phyloP scores from a whole-genome alignment of 192 early-diverging fungal genomes.

The Linnemannia exigua region DNA sequence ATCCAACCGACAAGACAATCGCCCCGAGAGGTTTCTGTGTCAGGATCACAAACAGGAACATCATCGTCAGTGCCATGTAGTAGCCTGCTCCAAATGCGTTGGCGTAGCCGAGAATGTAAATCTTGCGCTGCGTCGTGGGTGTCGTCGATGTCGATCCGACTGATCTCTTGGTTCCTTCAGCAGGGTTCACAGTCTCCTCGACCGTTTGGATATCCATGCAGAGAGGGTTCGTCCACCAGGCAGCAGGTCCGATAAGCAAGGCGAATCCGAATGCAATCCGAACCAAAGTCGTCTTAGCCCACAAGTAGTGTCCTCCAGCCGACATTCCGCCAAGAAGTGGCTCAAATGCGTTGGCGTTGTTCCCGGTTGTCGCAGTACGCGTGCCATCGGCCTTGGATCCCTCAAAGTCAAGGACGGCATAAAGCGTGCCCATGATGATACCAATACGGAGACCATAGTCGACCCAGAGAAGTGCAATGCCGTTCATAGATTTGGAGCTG shows the following conservation, averaged over 20 bases:
- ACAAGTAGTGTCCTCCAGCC: conserved; percentile 37
- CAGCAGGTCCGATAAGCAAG: conserved; percentile 62
- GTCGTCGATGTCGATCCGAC: background rate
- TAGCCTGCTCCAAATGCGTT: conserved; percentile 81
- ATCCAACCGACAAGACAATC: conserved; percentile 64
- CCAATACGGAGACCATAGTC: conserved; percentile 67
- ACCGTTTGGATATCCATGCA: conserved; percentile 64
- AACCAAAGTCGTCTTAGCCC: conserved; percentile 63
- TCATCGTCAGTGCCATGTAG: conserved; percentile 69
- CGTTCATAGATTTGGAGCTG: conserved; percentile 66
- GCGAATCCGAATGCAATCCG: conserved; percentile 70
- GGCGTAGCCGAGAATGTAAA: conserved; percentile 69
- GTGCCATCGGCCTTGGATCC: conserved; percentile 32
- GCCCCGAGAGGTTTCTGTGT: conserved; percentile 89
- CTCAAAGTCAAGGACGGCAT: conserved; percentile 70
- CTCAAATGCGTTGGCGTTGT: conserved; percentile 34
- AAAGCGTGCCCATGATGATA: conserved; percentile 66
- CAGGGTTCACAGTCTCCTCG: conserved; percentile 20
- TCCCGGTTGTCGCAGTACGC: conserved; percentile 18
- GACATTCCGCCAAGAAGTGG: conserved; percentile 30
- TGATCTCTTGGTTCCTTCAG: conserved; percentile 11
- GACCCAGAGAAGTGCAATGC: conserved; percentile 68
- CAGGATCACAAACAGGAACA: conserved; percentile 74
- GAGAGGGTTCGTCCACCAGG: conserved; percentile 69
- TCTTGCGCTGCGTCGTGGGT: conserved; percentile 36